These are phyloP conservation scores for Lithospermum erythrorhizon DNA, from an alignment of 257 asterid genomes.

Conservation along the genomic window DNA sequence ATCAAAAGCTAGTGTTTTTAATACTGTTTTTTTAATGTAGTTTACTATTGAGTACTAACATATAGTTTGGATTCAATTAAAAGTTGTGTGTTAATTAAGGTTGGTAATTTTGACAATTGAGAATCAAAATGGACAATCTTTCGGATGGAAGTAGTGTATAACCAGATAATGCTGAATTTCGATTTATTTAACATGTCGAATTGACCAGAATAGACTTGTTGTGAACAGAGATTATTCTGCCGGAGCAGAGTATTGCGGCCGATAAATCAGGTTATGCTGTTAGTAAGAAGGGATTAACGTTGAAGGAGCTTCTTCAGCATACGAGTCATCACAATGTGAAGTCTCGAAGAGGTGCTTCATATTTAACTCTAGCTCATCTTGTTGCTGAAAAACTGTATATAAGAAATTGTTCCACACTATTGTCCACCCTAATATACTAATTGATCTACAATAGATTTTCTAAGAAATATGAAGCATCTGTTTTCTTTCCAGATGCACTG, in stretches of 20 bases:
- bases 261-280: constrained; percentile 76
- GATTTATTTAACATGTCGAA: too few relatives aligned
- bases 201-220: not conserved
- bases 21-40: too few relatives aligned
- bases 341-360: constrained; percentile 60
- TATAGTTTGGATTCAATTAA: too few relatives aligned
- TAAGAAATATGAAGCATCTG: not conserved
- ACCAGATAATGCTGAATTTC: too few relatives aligned
- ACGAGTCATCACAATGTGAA: constrained; percentile 85
- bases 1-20: too few relatives aligned
- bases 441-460: not conserved
- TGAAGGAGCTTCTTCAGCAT: constrained; percentile 95
- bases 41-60: too few relatives aligned
- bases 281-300: constrained; percentile 73
- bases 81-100: too few relatives aligned
- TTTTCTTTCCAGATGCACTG: constrained; percentile 52
- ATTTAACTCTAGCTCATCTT: not conserved
- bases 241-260: constrained; percentile 82
- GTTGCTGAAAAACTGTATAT: not conserved
- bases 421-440: not conserved
- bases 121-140: too few relatives aligned
- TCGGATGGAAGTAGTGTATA: too few relatives aligned
- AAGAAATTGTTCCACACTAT: too few relatives aligned
- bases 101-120: too few relatives aligned
- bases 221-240: constrained; percentile 59